phyloP scores from a whole-genome alignment of 2,329 filamentous ascomycete species.

The Neonectria ditissima region DNA sequence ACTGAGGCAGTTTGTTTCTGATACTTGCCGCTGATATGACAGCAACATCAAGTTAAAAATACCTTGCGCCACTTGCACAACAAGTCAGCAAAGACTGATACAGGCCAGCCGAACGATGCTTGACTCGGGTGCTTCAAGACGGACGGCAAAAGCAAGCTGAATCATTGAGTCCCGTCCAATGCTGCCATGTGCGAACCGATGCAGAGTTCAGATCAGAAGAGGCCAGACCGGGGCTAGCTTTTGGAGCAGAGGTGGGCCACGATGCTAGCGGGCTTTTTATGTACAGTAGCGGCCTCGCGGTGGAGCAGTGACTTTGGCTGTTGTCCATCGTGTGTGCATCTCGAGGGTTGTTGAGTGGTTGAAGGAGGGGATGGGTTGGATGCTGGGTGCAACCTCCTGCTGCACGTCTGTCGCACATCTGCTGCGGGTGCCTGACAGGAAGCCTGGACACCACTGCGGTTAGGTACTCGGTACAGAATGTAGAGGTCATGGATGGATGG shows the following conservation, averaged over 20 bases:
- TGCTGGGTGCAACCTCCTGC: background rate
- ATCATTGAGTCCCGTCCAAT: no score
- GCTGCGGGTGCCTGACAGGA: conserved; percentile 1
- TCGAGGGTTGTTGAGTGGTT: background rate
- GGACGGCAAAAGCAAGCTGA: no score
- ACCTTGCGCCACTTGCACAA: background rate
- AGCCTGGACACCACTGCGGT: background rate
- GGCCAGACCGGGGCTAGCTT: background rate
- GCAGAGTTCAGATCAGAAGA: background rate
- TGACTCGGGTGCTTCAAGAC: conserved; percentile 3
- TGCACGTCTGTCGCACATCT: conserved; percentile 18
- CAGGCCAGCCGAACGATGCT: background rate
- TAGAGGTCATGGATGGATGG: no score
- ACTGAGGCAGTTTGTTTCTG: background rate
- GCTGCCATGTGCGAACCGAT: background rate
- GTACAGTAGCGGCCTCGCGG: background rate
- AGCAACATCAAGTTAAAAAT: background rate
- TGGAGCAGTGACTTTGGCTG: background rate
- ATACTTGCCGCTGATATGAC: background rate
- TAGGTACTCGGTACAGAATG: no score
- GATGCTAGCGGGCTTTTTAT: background rate
- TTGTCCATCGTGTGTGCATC: background rate
- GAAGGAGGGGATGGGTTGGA: background rate
- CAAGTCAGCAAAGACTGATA: background rate
- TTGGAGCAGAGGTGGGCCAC: background rate